These are phyloP conservation scores for Leucosporidium creatinivorum DNA, from an alignment of 768 basidiomycete genomes.

Conservation along the genomic window DNA sequence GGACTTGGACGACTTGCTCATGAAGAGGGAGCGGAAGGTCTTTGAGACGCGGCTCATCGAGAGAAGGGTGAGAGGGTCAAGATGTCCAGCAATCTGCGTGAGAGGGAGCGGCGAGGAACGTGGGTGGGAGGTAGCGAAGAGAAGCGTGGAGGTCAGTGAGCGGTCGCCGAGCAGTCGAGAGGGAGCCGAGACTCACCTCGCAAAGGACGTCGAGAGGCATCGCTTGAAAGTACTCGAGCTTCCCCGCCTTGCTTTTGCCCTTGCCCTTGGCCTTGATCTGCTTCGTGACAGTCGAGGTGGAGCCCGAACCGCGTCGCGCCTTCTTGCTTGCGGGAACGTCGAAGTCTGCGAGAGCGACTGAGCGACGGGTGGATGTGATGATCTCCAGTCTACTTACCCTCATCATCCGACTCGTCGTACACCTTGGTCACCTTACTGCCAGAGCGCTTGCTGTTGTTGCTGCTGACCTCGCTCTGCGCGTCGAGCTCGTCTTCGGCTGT, in stretches of 20 bases:
- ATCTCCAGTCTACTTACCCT: neutral
- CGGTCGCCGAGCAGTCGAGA: neutral
- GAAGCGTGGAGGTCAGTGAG: neutral
- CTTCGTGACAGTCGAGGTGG: neutral
- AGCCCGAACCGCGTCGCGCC: neutral
- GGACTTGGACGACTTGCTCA: neutral
- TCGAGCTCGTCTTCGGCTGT: neutral
- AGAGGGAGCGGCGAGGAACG: neutral
- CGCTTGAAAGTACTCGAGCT: neutral
- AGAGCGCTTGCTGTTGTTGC: neutral
- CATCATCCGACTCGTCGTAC: neutral
- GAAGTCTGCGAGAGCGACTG: neutral
- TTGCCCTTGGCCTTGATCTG: neutral
- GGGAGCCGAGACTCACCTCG: neutral
- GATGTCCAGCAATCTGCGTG: conserved; percentile 2
- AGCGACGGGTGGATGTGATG: no score
- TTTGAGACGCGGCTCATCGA: conserved; percentile 2
- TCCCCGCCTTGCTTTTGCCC: neutral
- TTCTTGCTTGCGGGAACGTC: neutral
- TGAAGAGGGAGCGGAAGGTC: neutral
- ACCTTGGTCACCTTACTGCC: neutral
- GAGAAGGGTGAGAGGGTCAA: conserved; percentile 16
- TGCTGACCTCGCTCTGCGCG: neutral
- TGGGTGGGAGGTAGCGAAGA: no score
- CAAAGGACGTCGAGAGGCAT: neutral